Base-by-base conservation (phyloP, 371 early-diverging fungal genomes). In the Catenaria anguillulae region DNA sequence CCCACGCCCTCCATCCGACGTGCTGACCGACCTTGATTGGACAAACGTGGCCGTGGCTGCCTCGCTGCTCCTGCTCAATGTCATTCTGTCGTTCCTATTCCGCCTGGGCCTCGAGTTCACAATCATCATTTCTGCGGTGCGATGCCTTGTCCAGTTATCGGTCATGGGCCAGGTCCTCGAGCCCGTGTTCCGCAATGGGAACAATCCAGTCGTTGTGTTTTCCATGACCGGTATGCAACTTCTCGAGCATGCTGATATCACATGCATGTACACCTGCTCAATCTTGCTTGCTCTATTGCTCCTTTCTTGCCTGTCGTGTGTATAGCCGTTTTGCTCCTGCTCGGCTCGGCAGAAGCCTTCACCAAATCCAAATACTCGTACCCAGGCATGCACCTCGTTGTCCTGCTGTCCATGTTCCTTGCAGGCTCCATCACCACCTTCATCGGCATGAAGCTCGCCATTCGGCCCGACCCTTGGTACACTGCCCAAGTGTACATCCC, bases 401-500 rank as follows among this genome's bases (percentile, higher is more conserved):
- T 73, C 8, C 62, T 67, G 61, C 2, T 67, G 17, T 65, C 66
- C 60, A 68, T 69, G 54, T 60, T 68, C 26, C 33, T 33, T 4
- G 63, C 63, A 62, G 65, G 64, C 13, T 26, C 62, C 23, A 19
- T 73, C 19, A 55, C 68, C 65, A 48, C n/a, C 62, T 23, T 6
- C 33, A 33, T 40, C 12, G 8, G 37, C 35, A 78, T 82, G 24
- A 70, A 77, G 37, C 80, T 73, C 68, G 84, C 91, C 21, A 84
- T 92, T 73, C 78, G 79, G n/a, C 80, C 86, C 60, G 64, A 73
- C 17, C 87, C 89, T 0, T 84, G 87, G 63, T 87, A 78, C 71
- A 67, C 78, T 10, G 87, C 92, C 6, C 81, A 80, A 54, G 76
- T 85, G 56, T 93, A 89, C 67, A 86, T 93, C 46, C 92, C 93